These are phyloP conservation scores for Tranzscheliella williamsii DNA, from an alignment of 1,284 basidiomycete species.

Conservation along the genomic window DNA sequence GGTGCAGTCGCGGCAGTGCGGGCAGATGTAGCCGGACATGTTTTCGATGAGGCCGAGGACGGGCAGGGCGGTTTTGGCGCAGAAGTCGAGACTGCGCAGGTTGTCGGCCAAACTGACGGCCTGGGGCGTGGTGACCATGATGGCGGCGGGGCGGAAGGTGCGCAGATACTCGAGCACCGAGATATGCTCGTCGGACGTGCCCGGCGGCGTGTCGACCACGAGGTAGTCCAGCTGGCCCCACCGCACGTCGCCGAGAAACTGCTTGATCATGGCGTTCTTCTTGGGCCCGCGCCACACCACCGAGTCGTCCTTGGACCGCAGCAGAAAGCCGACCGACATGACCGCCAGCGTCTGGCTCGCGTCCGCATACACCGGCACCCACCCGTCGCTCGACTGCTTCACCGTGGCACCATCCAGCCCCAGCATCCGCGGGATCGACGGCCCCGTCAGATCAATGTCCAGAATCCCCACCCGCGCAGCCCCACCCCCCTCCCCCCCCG, in stretches of 20 bases:
- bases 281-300: slow-evolving; percentile 99
- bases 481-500: not conserved
- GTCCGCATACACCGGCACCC: slow-evolving; percentile 86
- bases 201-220: slow-evolving; percentile 95
- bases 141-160: slow-evolving; percentile 69
- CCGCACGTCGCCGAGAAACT: slow-evolving; percentile 91
- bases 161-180: slow-evolving; percentile 90
- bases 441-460: slow-evolving; percentile 94
- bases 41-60: slow-evolving; percentile 96
- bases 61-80: slow-evolving; percentile 79
- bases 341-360: slow-evolving; percentile 71
- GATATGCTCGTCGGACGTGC: slow-evolving; percentile 95
- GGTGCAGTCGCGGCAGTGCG: slow-evolving; percentile 78
- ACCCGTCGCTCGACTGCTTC: slow-evolving; percentile 84
- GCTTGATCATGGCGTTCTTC: slow-evolving; percentile 99
- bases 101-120: slow-evolving; percentile 93
- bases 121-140: slow-evolving; percentile 96
- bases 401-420: slow-evolving; percentile 79
- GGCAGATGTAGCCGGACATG: slow-evolving; percentile 98
- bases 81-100: slow-evolving; percentile 93
- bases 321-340: slow-evolving; percentile 95
- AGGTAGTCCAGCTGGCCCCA: slow-evolving; percentile 97
- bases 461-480: slow-evolving; percentile 74
- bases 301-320: slow-evolving; percentile 85
- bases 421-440: slow-evolving; percentile 95